Percentiles rank a stretch among this genome's conserved stretches.
Conservation (phyloP, 2,329 filamentous ascomycete genomes). For the Niveomyces coronatus region DNA sequence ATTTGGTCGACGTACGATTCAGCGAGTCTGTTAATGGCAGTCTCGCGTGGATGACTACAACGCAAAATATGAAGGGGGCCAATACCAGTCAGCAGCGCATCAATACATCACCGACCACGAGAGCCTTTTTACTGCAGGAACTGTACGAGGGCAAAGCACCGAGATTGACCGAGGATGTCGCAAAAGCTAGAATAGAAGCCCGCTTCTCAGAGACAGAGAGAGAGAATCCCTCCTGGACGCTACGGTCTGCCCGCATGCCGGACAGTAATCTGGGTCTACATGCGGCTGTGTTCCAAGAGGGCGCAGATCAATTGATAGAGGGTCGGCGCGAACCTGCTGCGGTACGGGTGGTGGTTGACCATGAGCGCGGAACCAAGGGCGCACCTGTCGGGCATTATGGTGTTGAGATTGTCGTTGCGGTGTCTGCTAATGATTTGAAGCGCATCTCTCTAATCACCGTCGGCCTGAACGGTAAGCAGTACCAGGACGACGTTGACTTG, state of each 20-base stretch:
- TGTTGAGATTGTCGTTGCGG: conserved; percentile 59
- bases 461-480: conserved; percentile 61
- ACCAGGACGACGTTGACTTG: conserved; percentile 60
- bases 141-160: conserved; percentile 67
- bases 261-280: conserved; percentile 50
- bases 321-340: conserved; percentile 58
- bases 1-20: conserved; percentile 59
- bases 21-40: conserved; percentile 58
- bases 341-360: conserved; percentile 64
- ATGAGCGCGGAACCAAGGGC: conserved; percentile 54
- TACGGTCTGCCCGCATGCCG: conserved; percentile 56
- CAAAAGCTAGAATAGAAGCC: conserved; percentile 76
- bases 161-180: conserved; percentile 74
- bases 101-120: conserved; percentile 43
- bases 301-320: conserved; percentile 48
- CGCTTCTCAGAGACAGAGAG: conserved; percentile 77
- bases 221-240: conserved; percentile 70
- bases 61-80: conserved; percentile 47
- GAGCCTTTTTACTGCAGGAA: conserved; percentile 63
- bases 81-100: conserved; percentile 32
- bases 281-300: conserved; percentile 64
- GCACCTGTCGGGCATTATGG: conserved; percentile 57
- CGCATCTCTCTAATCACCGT: conserved; percentile 40
- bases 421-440: conserved; percentile 43
- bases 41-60: conserved; percentile 58